These are phyloP conservation scores for Aureoboletus auriporus DNA, from an alignment of 768 basidiomycete genomes.

Conservation along the genomic window DNA sequence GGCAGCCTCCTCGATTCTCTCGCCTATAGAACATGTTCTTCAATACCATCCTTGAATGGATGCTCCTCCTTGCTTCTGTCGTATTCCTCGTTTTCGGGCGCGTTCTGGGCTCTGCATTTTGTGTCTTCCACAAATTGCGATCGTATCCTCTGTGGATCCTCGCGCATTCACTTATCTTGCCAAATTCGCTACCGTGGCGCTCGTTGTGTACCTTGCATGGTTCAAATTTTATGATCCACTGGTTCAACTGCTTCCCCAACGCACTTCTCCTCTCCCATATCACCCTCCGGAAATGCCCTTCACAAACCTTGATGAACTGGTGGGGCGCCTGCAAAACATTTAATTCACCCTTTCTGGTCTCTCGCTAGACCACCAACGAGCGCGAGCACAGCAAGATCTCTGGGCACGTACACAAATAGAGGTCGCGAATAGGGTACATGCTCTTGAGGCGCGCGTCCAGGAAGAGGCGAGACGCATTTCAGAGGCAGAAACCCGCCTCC, in stretches of 20 bases:
- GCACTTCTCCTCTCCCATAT: slow-evolving; percentile 36
- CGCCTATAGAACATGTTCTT: slow-evolving; percentile 38
- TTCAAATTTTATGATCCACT: slow-evolving; percentile 39
- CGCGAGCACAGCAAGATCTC: slow-evolving; percentile 48
- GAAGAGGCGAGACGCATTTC: slow-evolving; percentile 42
- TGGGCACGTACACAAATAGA: slow-evolving; percentile 49
- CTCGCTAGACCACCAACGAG: slow-evolving; percentile 50
- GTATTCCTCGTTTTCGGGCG: slow-evolving; percentile 43
- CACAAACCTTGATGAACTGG: slow-evolving; percentile 62
- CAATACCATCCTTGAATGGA: slow-evolving; percentile 19
- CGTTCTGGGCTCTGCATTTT: slow-evolving; percentile 45
- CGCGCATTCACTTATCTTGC: slow-evolving; percentile 31
- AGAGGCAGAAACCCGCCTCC: slow-evolving; percentile 51
- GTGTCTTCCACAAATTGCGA: slow-evolving; percentile 41
- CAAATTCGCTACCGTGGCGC: slow-evolving; percentile 43
- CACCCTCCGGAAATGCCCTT: slow-evolving; percentile 55
- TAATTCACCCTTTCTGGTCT: slow-evolving; percentile 62
- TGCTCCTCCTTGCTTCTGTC: slow-evolving; percentile 28
- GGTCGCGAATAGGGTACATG: slow-evolving; percentile 49
- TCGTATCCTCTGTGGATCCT: slow-evolving; percentile 32
- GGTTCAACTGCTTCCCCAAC: slow-evolving; percentile 31
- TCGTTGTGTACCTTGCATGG: slow-evolving; percentile 44
- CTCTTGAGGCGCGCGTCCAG: slow-evolving; percentile 51
- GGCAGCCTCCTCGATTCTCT: slow-evolving; percentile 42
- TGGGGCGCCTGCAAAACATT: slow-evolving; percentile 56